phyloP scores from a whole-genome alignment of 75 land plant genomes.

The Larix kaempferi region DNA sequence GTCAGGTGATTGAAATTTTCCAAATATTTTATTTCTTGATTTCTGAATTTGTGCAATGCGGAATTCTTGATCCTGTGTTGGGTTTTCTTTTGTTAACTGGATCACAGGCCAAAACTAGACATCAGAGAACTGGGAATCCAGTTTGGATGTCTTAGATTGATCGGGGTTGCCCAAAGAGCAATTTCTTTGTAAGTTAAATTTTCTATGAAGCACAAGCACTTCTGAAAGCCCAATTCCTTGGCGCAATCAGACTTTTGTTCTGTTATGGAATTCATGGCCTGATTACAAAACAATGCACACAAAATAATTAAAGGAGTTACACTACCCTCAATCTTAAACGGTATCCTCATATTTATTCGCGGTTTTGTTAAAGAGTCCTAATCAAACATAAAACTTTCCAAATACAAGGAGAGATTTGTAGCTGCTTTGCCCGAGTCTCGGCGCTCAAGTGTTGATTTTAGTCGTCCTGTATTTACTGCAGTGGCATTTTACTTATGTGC shows the following conservation, averaged over 20 bases:
- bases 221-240: too few relatives aligned
- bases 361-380: too few relatives aligned
- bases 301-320: too few relatives aligned
- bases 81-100: not conserved
- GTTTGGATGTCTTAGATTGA: slow-evolving; percentile 90
- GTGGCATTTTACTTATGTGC: slow-evolving; percentile 93
- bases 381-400: slow-evolving; percentile 10
- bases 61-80: not conserved
- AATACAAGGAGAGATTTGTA: slow-evolving; percentile 83
- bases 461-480: slow-evolving; percentile 87
- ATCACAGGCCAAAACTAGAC: slow-evolving; percentile 68
- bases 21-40: too few relatives aligned
- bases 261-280: too few relatives aligned
- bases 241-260: too few relatives aligned
- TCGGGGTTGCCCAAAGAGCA: slow-evolving; percentile 64
- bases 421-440: slow-evolving; percentile 82
- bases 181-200: slow-evolving; percentile 58
- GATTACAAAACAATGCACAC: too few relatives aligned
- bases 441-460: slow-evolving; percentile 69
- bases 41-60: too few relatives aligned
- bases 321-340: too few relatives aligned
- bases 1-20: slow-evolving; percentile 45
- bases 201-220: too few relatives aligned
- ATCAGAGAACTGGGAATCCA: slow-evolving; percentile 78
- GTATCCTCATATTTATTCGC: too few relatives aligned